These are phyloP conservation scores for Ophiognomonia clavigignenti-juglandacearum DNA, from an alignment of 2,329 filamentous ascomycete genomes.

Conservation along the genomic window DNA sequence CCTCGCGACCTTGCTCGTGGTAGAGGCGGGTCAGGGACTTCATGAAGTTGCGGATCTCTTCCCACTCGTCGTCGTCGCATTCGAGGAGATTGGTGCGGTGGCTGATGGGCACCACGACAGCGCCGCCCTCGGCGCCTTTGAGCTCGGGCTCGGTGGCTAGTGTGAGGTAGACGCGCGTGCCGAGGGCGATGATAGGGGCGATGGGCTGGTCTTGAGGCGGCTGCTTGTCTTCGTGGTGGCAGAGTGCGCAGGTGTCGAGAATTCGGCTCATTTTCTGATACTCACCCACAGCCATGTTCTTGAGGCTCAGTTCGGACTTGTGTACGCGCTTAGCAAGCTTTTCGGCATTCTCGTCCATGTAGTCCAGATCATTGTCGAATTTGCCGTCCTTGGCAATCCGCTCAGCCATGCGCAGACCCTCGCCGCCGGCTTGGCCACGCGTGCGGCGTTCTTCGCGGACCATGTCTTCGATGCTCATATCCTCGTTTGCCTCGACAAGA, in stretches of 20 bases:
- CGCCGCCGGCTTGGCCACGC: slow-evolving; percentile 69
- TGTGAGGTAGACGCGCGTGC: slow-evolving; percentile 80
- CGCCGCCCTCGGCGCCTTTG: slow-evolving; percentile 63
- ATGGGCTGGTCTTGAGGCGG: slow-evolving; percentile 62
- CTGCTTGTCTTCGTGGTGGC: slow-evolving; percentile 79
- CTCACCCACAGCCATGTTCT: slow-evolving; percentile 80
- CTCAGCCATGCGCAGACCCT: slow-evolving; percentile 79
- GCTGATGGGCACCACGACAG: slow-evolving; percentile 82
- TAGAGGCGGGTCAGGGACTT: slow-evolving; percentile 93
- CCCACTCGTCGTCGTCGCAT: slow-evolving; percentile 97
- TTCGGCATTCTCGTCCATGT: slow-evolving; percentile 93
- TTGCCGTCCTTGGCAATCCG: slow-evolving; percentile 90
- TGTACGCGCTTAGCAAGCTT: slow-evolving; percentile 85
- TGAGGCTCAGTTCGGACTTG: slow-evolving; percentile 81
- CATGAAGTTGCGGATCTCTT: slow-evolving; percentile 99
- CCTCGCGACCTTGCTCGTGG: slow-evolving; percentile 84
- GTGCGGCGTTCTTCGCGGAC: slow-evolving; percentile 88
- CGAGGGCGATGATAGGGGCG: slow-evolving; percentile 82
- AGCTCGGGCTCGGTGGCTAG: slow-evolving; percentile 87
- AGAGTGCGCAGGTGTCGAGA: slow-evolving; percentile 83
- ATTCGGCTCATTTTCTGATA: slow-evolving; percentile 86
- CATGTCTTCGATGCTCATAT: slow-evolving; percentile 98
- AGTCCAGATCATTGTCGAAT: slow-evolving; percentile 89
- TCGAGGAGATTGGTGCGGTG: slow-evolving; percentile 90
- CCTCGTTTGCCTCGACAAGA: slow-evolving; percentile 81